Conservation (phyloP, 345 rosid species). For the Odontarrhena argentea region DNA sequence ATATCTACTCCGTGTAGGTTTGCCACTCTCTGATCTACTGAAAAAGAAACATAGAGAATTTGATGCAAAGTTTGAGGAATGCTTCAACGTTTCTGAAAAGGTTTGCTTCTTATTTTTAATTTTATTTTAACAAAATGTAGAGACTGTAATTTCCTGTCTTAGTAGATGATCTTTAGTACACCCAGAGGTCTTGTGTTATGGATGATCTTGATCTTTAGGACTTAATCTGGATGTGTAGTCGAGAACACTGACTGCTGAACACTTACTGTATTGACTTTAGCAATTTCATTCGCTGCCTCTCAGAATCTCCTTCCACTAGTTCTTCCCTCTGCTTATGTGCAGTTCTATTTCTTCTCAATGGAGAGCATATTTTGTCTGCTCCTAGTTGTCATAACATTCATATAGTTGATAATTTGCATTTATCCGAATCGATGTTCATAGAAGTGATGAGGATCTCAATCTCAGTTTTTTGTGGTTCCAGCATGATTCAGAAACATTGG, state of each 20-base stretch:
- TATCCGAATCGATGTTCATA: not conserved
- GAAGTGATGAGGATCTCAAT: slow-evolving; percentile 26
- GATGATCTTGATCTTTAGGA: not conserved
- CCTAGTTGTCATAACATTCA: slow-evolving; percentile 19
- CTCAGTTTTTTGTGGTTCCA: slow-evolving; percentile 43
- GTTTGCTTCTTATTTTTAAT: slow-evolving; percentile 39
- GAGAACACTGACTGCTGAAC: slow-evolving; percentile 16
- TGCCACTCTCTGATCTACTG: slow-evolving; percentile 57
- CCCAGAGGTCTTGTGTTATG: slow-evolving; percentile 4
- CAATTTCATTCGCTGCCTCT: slow-evolving; percentile 4
- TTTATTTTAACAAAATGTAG: not conserved
- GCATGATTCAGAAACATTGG: slow-evolving; percentile 66
- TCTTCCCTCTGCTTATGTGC: slow-evolving; percentile 7
- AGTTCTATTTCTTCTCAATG: slow-evolving; percentile 12
- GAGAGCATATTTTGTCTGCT: slow-evolving; percentile 19
- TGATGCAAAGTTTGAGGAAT: slow-evolving; percentile 60
- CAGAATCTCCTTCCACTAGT: slow-evolving; percentile 11
- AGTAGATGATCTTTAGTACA: slow-evolving; percentile 19
- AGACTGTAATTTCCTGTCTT: slow-evolving; percentile 9
- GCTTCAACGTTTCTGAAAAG: slow-evolving; percentile 66
- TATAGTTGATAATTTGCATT: slow-evolving; percentile 16
- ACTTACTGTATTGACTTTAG: slow-evolving; percentile 2
- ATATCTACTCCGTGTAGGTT: slow-evolving; percentile 46
- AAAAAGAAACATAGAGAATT: slow-evolving; percentile 64
- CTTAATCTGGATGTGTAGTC: slow-evolving; percentile 17